Conservation (phyloP, 2,329 filamentous ascomycete genomes). For the Scedosporium dehoogii region DNA sequence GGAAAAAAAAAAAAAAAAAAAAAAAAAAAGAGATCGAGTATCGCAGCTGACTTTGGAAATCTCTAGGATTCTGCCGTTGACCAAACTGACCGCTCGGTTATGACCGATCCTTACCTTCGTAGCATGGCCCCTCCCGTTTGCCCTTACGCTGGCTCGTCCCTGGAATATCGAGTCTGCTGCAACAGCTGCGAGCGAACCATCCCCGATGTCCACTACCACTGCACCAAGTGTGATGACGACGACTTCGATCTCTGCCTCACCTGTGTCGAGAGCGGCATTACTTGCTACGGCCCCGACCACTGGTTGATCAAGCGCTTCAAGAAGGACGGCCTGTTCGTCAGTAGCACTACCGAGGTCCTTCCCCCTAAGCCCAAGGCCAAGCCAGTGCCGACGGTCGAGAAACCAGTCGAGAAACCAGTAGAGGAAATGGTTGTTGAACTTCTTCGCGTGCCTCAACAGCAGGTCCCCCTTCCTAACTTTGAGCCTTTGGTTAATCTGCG, state of each 20-base stretch:
- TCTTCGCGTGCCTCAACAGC: not conserved
- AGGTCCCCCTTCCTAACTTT: too few relatives aligned
- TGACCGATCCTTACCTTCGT: not conserved
- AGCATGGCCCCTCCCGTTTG: not conserved
- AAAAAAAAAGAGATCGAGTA: too few relatives aligned
- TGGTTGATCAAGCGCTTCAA: constrained; percentile 92
- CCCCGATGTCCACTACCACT: constrained; percentile 82
- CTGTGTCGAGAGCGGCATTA: constrained; percentile 66
- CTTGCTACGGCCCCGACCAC: constrained; percentile 71
- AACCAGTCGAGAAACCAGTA: not conserved
- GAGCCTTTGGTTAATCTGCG: constrained; percentile 17
- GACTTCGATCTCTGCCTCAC: constrained; percentile 86
- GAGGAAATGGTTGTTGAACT: not conserved
- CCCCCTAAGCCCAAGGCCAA: constrained; percentile 31
- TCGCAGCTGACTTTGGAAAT: not conserved
- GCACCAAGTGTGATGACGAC: constrained; percentile 82
- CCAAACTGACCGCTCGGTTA: not conserved
- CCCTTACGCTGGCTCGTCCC: not conserved
- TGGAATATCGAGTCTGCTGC: constrained; percentile 77
- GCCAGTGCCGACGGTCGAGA: constrained; percentile 1
- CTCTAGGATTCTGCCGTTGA: not conserved
- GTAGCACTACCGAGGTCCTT: constrained; percentile 76
- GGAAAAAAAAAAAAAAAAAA: too few relatives aligned
- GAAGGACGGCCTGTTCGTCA: constrained; percentile 66
- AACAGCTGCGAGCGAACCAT: constrained; percentile 78